These are phyloP conservation scores for Aspergillus ostianus DNA, from an alignment of 495 filamentous ascomycete genomes.

Conservation along the genomic window DNA sequence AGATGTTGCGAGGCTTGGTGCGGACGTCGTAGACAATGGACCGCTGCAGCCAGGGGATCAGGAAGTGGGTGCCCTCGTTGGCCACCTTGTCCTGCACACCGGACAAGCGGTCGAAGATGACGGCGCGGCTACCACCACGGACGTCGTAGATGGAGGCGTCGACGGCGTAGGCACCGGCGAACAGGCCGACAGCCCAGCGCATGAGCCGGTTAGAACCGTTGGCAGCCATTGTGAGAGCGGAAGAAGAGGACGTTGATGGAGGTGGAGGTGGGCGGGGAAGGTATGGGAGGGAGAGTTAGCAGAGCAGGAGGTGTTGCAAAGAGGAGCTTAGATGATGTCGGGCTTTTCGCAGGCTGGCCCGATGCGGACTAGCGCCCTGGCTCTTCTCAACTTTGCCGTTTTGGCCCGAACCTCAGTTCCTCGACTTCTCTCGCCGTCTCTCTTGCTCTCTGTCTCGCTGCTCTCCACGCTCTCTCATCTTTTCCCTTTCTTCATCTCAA, in stretches of 20 bases:
- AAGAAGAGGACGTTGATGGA: constrained; percentile 11
- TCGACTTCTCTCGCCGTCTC: constrained; percentile 20
- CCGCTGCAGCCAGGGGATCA: constrained; percentile 93
- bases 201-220: constrained; percentile 62
- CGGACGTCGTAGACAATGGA: constrained; percentile 97
- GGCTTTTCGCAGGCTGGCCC: constrained; percentile 43
- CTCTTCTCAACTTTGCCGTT: constrained; percentile 36
- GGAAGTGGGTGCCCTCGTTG: constrained; percentile 96
- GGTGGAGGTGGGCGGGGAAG: constrained; percentile 9
- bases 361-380: constrained; percentile 42
- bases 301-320: constrained; percentile 11
- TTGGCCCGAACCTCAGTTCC: constrained; percentile 20
- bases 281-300: background rate
- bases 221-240: constrained; percentile 53
- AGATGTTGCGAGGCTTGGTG: constrained; percentile 94
- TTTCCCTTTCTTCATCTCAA: constrained; percentile 22
- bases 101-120: constrained; percentile 94
- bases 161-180: constrained; percentile 58
- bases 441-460: constrained; percentile 1
- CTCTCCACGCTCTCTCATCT: constrained; percentile 21
- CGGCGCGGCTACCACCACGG: constrained; percentile 85
- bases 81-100: constrained; percentile 91
- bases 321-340: constrained; percentile 31
- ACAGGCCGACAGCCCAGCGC: constrained; percentile 68
- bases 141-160: constrained; percentile 93